phyloP scores from a whole-genome alignment of 257 asterid species.

The Schizonepeta tenuifolia region DNA sequence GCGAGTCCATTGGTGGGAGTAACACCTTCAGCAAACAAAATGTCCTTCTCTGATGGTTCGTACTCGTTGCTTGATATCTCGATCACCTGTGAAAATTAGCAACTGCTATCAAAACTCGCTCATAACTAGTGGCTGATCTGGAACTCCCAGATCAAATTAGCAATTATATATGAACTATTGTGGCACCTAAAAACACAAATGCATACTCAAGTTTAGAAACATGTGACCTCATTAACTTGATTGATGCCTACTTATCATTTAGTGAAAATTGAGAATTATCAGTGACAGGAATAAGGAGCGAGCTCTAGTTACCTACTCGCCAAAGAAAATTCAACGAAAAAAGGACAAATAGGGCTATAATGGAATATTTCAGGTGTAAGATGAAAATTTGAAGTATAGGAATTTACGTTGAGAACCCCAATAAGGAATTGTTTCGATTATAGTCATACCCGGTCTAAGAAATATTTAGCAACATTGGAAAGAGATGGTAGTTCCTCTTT shows the following conservation, averaged over 20 bases:
- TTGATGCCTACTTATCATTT: too few species aligned
- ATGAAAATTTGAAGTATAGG: background rate
- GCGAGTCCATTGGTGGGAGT: slow-evolving; percentile 61
- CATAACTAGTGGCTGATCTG: background rate
- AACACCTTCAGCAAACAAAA: slow-evolving; percentile 63
- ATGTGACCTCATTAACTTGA: too few species aligned
- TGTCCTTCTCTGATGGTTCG: slow-evolving; percentile 61
- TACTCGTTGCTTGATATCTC: slow-evolving; percentile 68
- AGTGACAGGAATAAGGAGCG: too few species aligned
- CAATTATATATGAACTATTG: background rate
- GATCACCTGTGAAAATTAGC: slow-evolving; percentile 46
- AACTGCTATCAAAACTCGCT: slow-evolving; percentile 20
- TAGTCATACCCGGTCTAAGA: slow-evolving; percentile 61
- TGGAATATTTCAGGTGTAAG: too few species aligned
- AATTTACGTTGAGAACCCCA: background rate
- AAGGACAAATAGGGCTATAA: too few species aligned
- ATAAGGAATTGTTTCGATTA: background rate
- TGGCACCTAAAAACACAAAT: too few species aligned
- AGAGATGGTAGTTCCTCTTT: slow-evolving; percentile 52
- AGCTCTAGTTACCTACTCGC: too few species aligned
- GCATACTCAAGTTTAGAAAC: too few species aligned
- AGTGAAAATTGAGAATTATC: too few species aligned
- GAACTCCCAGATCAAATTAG: too few species aligned
- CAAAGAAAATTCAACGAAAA: too few species aligned
- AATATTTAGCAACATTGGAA: slow-evolving; percentile 67